phyloP scores from a whole-genome alignment of 1,284 basidiomycete species.

The Cystobasidium slooffiae region DNA sequence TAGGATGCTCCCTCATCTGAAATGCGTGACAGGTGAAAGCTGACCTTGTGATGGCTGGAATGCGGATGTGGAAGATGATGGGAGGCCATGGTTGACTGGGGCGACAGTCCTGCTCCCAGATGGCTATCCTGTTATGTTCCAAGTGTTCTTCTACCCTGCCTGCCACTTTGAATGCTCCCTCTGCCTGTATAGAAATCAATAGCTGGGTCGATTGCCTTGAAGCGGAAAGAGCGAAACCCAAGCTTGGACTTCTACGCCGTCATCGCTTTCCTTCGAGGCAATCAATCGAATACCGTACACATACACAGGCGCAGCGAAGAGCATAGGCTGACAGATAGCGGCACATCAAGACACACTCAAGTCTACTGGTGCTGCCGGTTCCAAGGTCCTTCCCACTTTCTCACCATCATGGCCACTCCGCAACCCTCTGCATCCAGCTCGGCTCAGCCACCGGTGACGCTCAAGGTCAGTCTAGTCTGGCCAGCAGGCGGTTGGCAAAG shows the following conservation, averaged over 20 bases:
- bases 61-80: slow-evolving; percentile 23
- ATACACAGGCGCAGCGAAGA: not conserved
- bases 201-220: slow-evolving; percentile 10
- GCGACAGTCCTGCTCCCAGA: not conserved
- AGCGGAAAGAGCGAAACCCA: not conserved
- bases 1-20: not conserved
- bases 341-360: no score
- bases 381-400: not conserved
- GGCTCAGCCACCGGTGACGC: slow-evolving; percentile 25
- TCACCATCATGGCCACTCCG: slow-evolving; percentile 13
- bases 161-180: not conserved
- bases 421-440: slow-evolving; percentile 16
- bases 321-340: not conserved
- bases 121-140: not conserved
- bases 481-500: not conserved
- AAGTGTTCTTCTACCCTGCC: not conserved
- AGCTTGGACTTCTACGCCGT: not conserved
- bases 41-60: slow-evolving; percentile 35
- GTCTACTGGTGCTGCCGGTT: no score
- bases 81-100: not conserved
- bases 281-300: slow-evolving; percentile 3
- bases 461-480: slow-evolving; percentile 4
- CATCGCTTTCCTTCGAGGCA: slow-evolving; percentile 4
- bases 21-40: slow-evolving; percentile 4
- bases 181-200: no score